A percentile compares a stretch with the other conserved stretches of the same genome.
Conservation (phyloP, 2,329 filamentous ascomycete species). For the Cytospora paraplurivora region DNA sequence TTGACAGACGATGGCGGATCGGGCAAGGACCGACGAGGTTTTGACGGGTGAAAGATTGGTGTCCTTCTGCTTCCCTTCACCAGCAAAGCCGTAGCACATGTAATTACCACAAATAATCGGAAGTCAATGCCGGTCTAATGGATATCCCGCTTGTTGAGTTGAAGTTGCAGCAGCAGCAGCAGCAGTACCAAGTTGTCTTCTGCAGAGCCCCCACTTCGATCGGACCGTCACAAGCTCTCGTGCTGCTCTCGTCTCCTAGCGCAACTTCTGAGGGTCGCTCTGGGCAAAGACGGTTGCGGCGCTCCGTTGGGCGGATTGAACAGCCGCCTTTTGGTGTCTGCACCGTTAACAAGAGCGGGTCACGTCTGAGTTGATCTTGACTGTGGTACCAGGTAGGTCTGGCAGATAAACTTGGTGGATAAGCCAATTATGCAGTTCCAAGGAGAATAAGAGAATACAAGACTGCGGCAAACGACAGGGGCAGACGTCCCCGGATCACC, state of each 20-base stretch:
- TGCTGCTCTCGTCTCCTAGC: background rate
- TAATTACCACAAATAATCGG: conserved; percentile 1
- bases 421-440: background rate
- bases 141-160: conserved; percentile 16
- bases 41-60: conserved; percentile 11
- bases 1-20: background rate
- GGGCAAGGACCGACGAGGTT: background rate
- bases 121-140: conserved; percentile 22
- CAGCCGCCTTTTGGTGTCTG: conserved; percentile 16
- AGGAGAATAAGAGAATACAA: background rate
- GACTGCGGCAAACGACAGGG: background rate
- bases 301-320: conserved; percentile 15
- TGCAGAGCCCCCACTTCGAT: background rate
- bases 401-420: background rate
- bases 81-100: conserved; percentile 8
- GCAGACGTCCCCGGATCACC: background rate
- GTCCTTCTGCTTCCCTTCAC: conserved; percentile 4
- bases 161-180: conserved; percentile 11
- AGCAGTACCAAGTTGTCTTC: conserved; percentile 7
- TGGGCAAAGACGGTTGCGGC: background rate
- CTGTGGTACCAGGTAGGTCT: background rate
- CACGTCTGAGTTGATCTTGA: background rate
- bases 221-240: background rate
- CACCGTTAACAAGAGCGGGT: conserved; percentile 2
- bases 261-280: background rate